These are phyloP conservation scores for Eremothecium gossypii DNA, from an alignment of 1,139 yeast genomes.

Conservation along the genomic window DNA sequence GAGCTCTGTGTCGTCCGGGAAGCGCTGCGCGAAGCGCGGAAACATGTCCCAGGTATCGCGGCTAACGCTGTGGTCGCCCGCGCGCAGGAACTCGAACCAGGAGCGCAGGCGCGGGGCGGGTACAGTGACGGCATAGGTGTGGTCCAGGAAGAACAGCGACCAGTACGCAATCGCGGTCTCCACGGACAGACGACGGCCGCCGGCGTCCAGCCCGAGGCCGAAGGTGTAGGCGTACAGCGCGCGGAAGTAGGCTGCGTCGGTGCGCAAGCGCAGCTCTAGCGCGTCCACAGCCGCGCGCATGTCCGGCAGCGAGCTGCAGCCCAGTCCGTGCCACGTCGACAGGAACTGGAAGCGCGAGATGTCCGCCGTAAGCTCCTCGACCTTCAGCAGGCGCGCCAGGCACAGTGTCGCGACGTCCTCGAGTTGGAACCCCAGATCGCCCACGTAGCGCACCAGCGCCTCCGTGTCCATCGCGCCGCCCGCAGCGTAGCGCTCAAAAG, in stretches of 20 bases:
- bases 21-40: slow-evolving; percentile 51
- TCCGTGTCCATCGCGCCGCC: slow-evolving; percentile 48
- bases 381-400: slow-evolving; percentile 56
- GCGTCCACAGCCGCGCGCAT: slow-evolving; percentile 42
- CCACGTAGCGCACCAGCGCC: slow-evolving; percentile 62
- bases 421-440: slow-evolving; percentile 58
- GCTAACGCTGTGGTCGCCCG: slow-evolving; percentile 36
- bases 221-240: slow-evolving; percentile 64
- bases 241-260: slow-evolving; percentile 38
- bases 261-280: slow-evolving; percentile 32
- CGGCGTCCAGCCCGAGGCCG: slow-evolving; percentile 52
- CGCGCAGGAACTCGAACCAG: slow-evolving; percentile 20
- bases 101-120: slow-evolving; percentile 32
- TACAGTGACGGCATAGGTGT: slow-evolving; percentile 45
- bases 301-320: slow-evolving; percentile 33
- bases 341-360: slow-evolving; percentile 24
- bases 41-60: slow-evolving; percentile 84
- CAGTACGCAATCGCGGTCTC: slow-evolving; percentile 73
- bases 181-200: slow-evolving; percentile 47
- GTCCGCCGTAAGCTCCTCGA: slow-evolving; percentile 15
- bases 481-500: slow-evolving; percentile 27
- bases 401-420: slow-evolving; percentile 68
- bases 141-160: slow-evolving; percentile 46
- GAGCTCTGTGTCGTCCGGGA: slow-evolving; percentile 39
- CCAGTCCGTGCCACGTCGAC: slow-evolving; percentile 18